Percentiles rank a stretch among this genome's conserved stretches.
Evolutionary conservation across 257 asterid genomes (phyloP).

Genomic region (Asclepias syriaca): DNA sequence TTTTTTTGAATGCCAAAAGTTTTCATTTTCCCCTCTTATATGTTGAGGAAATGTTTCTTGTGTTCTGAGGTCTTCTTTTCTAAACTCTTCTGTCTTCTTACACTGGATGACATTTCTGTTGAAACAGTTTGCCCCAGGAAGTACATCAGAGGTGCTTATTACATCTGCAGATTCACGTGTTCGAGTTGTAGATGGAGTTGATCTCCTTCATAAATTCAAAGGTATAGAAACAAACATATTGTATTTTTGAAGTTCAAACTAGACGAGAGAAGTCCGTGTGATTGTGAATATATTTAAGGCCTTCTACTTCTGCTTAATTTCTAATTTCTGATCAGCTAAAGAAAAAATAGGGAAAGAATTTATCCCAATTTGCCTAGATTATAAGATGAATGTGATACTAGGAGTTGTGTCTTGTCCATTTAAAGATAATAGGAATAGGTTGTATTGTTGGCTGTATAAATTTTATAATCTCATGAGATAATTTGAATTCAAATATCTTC

Average conservation of each 20-base stretch:
- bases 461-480: neutral
- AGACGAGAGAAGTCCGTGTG: neutral
- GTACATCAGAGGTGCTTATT: slow-evolving; percentile 84
- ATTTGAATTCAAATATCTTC: neutral
- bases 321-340: neutral
- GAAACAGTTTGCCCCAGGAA: slow-evolving; percentile 90
- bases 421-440: neutral
- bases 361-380: no score
- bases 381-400: no score
- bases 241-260: neutral
- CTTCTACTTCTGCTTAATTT: neutral
- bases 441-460: no score
- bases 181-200: slow-evolving; percentile 77
- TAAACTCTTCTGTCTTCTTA: slow-evolving; percentile 6
- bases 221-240: slow-evolving; percentile 34
- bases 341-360: neutral
- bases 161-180: slow-evolving; percentile 96
- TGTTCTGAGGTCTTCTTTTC: neutral
- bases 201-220: slow-evolving; percentile 92
- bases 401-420: neutral
- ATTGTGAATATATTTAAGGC: neutral
- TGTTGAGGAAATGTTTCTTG: neutral
- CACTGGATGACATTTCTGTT: slow-evolving; percentile 24
- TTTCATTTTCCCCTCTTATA: neutral
- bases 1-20: neutral